These are phyloP conservation scores for Ophiostoma fasciatum DNA, from an alignment of 2,329 filamentous ascomycete genomes.

Conservation along the genomic window DNA sequence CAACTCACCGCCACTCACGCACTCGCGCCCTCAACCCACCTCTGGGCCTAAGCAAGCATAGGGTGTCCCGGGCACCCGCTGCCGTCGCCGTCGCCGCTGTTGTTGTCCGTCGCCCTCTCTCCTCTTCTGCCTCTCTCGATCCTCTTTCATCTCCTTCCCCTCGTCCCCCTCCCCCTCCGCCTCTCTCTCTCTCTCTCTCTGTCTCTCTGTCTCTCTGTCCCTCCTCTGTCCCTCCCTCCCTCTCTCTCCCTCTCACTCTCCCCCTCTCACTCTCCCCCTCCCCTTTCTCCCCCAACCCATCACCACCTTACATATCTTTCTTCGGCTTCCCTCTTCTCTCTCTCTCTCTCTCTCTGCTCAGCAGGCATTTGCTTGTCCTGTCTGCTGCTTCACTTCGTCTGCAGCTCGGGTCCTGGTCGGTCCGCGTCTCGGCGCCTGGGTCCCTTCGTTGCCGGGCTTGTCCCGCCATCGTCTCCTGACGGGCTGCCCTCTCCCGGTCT, in stretches of 20 bases:
- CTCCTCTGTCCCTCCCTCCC: background rate
- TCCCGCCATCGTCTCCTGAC: too few species aligned
- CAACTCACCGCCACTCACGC: constrained; percentile 7
- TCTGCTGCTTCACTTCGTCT: constrained; percentile 2
- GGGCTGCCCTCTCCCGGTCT: too few species aligned
- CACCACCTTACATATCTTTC: too few species aligned
- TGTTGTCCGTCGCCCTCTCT: background rate
- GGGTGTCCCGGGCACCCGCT: background rate
- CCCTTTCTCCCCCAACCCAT: too few species aligned
- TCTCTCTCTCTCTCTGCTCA: too few species aligned
- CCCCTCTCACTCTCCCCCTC: too few species aligned
- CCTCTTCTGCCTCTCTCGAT: background rate
- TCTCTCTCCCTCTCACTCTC: background rate
- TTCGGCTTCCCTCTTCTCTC: background rate
- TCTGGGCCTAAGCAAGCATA: too few species aligned
- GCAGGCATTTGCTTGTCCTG: constrained; percentile 14
- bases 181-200: background rate
- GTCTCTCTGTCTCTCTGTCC: too few species aligned
- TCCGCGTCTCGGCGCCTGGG: too few species aligned
- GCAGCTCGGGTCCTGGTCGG: too few species aligned
- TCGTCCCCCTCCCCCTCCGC: background rate
- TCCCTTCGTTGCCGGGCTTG: too few species aligned
- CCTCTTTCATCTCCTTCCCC: background rate
- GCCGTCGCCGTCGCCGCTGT: background rate
- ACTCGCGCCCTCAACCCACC: too few species aligned